Base-by-base conservation (phyloP, 2,329 filamentous ascomycete genomes). In the Periglandula ipomoeae region DNA sequence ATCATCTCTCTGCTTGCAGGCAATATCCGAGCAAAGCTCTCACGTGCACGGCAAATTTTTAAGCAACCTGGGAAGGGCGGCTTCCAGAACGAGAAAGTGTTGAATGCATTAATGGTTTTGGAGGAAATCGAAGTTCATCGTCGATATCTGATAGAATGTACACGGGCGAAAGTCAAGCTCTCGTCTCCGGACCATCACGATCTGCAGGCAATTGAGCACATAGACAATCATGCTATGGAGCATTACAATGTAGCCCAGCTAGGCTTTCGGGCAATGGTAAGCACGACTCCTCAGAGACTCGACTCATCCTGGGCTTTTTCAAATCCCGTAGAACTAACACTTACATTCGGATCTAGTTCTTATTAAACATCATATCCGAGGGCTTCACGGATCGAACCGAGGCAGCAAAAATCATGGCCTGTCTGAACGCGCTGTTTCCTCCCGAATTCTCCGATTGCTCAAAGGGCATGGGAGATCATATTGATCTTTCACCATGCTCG, bases 401-500 rank as follows among this genome's bases (percentile, higher is more conserved):
- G 13, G 37, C 44, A 3, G 47, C 55, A 5, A 51, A 55, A 13
- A 56, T 65, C 30, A 62, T 68, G 64, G 65, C 63, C 20, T 55
- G 58, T 6, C 53, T 68, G 22, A 69, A 69, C 44, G 58, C 66
- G 5, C 52, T 69, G 19, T 65, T 69, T 30, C 63, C 66, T 1
- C 49, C 64, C 1, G 42, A 47, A 9, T 47, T 53, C 9, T 46
- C 56, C 8, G 50, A 24, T 32, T 60, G 10, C 50, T 60, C 17
- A 49, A 54, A 30, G 45, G 54, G 15, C 46, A 50, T n/a, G 6
- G 32, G 17, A 27, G 52, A 61, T 3, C 59, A 61, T 26, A 8
- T 57, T 4, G 56, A 63, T 17, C 54, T 61, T 7, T 55, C 55
- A 10, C 62, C 64, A 1, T 62, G 60, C 49, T 60, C 65, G 0